A percentile compares a stretch with the other conserved stretches of the same genome.
Evolutionary conservation across 768 basidiomycete species (phyloP).

Genomic region (Boletellus sp.): DNA sequence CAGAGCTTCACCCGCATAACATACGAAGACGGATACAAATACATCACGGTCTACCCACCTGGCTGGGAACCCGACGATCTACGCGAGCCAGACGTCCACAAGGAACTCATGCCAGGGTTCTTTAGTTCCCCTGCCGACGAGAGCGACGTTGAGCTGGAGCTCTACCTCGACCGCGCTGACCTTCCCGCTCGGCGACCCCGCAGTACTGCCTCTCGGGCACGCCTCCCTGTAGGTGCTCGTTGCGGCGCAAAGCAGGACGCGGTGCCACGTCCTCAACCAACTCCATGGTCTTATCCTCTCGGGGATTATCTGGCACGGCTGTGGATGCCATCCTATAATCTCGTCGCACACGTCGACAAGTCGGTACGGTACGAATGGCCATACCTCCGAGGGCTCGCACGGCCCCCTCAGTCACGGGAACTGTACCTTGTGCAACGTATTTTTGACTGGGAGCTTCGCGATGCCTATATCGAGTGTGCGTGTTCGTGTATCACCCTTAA

Average conservation of each 20-base stretch:
- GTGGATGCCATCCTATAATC: slow-evolving; percentile 12
- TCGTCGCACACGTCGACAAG: slow-evolving; percentile 1
- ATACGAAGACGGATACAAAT: slow-evolving; percentile 6
- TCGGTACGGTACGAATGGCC: slow-evolving; percentile 7
- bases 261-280: neutral
- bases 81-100: neutral
- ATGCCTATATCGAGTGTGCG: neutral
- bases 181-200: neutral
- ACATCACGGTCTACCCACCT: slow-evolving; percentile 6
- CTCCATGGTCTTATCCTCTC: slow-evolving; percentile 3
- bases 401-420: slow-evolving; percentile 1
- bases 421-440: slow-evolving; percentile 5
- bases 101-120: neutral
- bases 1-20: slow-evolving; percentile 7
- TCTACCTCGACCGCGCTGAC: neutral
- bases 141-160: neutral
- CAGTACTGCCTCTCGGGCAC: neutral
- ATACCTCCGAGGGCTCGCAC: neutral
- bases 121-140: neutral
- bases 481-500: neutral
- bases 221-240: no score
- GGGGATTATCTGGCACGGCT: slow-evolving; percentile 1
- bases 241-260: neutral
- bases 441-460: neutral
- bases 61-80: slow-evolving; percentile 6